Evolutionary conservation across 2,329 filamentous ascomycete species (phyloP), one percentile per base, ranked within the genome.

Genomic region (Penicillium nordicum): DNA sequence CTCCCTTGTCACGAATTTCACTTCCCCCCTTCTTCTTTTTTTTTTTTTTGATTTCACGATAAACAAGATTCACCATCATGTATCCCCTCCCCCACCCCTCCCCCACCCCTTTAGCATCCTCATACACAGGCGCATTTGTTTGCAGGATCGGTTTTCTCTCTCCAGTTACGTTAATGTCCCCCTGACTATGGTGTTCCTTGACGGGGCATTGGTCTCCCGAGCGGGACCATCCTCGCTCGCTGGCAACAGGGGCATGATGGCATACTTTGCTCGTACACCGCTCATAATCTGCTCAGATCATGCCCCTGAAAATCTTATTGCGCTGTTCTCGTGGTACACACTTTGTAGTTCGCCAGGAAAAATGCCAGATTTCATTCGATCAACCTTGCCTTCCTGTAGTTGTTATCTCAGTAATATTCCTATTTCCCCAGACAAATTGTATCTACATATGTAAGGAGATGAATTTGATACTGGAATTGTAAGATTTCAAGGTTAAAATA

Each of bases 41-140:
- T 63, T 63, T 18, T 54, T 50, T 66, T 68, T 69, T 60, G 67
- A 64, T 66, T 63, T 72, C 65, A 76, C 68, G 75, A 76, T 75
- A 75, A 72, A 72, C 65, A 74, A 76, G 75, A 78, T 77, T 74
- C 75, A 76, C 75, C 72, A 61, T 78, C 75, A 77, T 77, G 75
- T 78, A 78, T 67, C 69, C 72, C 72, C 70, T 67, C 69, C 72
- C 18, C 18, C 18, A 1, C 18, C 21, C 72, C 70, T 63, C 45
- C 54, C 53, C 55, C 60, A 56, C 57, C 58, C 53, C 53, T 59
- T 67, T 70, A 73, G 72, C 69, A 73, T 73, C 65, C 64, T 70
- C 71, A 73, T 74, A 73, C 72, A 72, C 69, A 67, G 72, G 73
- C 72, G 72, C 69, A 71, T 62, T 66, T 66, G 60, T 68, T 68